Evolutionary conservation across 108 stramenopile species (phyloP), one percentile per base, ranked within the genome.

Genomic region (Licmophora abbreviata): DNA sequence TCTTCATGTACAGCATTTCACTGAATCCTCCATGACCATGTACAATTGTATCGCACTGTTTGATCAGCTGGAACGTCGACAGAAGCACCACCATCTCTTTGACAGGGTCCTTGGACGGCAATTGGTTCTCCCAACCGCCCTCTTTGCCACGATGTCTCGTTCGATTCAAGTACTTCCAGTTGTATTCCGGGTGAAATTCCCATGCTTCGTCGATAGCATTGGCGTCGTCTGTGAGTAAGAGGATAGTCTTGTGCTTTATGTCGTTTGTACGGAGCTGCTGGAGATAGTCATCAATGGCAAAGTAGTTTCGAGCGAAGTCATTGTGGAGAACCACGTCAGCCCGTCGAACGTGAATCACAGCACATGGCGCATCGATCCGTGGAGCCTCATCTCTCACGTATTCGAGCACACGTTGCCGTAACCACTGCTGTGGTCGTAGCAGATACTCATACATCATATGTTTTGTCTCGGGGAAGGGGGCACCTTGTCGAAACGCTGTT

Each of bases 91-190:
- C 47, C 29, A 66, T 47, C 46, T 66, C 64, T 25, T 58, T 26
- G 10, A 21, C 24, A 20, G 56, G 58, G 40, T 52, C 44, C 18
- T 38, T 24, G 23, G 64, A 58, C 18, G 63, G 58, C 12, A 60
- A 29, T 18, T 64, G 58, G 17, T 71, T 53, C 38, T 64, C 69
- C 52, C 54, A 71, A 7, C 63, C 69, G n/a, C 34, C 34, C 12
- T 35, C 34, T 35, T 35, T 35, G 12, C 34, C 34, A 9, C 10
- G 9, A 35, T 35, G 9, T 35, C 34, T 9, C 12, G 34, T 9
- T 11, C 34, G 34, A 9, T 35, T 12, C 34, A 12, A 12, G 12
- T 35, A 35, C 12, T 35, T 35, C 34, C 34, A 35, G 12, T 35
- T 12, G 12, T 35, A 35, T 11, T 35, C 34, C 34, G 34, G 34